Percentiles rank a stretch among this genome's conserved stretches.
phyloP scores from a whole-genome alignment of 768 basidiomycete genomes.

The Mycena indigotica region DNA sequence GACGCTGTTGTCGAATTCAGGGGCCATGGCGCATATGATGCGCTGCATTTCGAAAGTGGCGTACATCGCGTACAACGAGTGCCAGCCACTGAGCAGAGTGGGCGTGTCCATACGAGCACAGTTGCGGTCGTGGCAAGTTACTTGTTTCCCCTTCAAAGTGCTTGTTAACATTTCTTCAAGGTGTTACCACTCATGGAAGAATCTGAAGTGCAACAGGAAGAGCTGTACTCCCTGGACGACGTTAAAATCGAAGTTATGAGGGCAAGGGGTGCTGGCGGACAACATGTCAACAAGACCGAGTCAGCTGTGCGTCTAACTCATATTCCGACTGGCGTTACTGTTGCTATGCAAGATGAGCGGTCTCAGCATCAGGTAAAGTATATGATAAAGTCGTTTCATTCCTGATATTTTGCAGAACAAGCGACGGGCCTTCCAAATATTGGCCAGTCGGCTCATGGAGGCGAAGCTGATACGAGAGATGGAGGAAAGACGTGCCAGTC shows the following conservation, averaged over 20 bases:
- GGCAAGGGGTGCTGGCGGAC: slow-evolving; percentile 91
- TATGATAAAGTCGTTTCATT: not conserved
- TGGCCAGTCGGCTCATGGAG: slow-evolving; percentile 84
- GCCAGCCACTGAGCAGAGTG: slow-evolving; percentile 85
- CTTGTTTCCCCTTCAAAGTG: not conserved
- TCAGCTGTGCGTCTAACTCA: slow-evolving; percentile 96
- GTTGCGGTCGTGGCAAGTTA: slow-evolving; percentile 79
- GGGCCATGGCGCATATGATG: slow-evolving; percentile 77
- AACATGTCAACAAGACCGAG: slow-evolving; percentile 99
- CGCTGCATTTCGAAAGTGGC: slow-evolving; percentile 87
- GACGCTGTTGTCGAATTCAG: slow-evolving; percentile 82
- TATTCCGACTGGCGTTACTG: slow-evolving; percentile 87
- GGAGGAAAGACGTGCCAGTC: slow-evolving; percentile 65
- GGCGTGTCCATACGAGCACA: slow-evolving; percentile 91
- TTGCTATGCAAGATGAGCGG: slow-evolving; percentile 97
- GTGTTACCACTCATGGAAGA: slow-evolving; percentile 82
- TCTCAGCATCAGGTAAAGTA: slow-evolving; percentile 91
- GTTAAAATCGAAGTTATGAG: slow-evolving; percentile 94
- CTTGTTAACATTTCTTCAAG: slow-evolving; percentile 39
- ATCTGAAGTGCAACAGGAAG: slow-evolving; percentile 55
- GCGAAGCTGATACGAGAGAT: slow-evolving; percentile 71
- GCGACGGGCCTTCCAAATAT: slow-evolving; percentile 89
- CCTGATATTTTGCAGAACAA: slow-evolving; percentile 61
- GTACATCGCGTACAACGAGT: slow-evolving; percentile 96
- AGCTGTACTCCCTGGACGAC: slow-evolving; percentile 80